Conservation (phyloP, 2,329 filamentous ascomycete species). For the Aschersonia sp. region DNA sequence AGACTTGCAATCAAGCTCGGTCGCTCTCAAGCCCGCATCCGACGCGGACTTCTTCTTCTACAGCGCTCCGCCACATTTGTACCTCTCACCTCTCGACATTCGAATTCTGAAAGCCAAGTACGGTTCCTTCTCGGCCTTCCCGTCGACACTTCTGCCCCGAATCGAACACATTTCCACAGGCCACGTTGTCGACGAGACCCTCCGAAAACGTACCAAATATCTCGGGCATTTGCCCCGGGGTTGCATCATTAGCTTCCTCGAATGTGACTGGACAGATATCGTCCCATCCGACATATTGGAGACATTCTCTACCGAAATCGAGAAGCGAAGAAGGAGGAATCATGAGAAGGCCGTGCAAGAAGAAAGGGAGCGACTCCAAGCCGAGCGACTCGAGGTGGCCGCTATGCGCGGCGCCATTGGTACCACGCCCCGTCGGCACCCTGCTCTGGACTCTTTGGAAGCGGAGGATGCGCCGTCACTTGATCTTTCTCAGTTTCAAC, state of each 20-base stretch:
- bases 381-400: slow-evolving; percentile 65
- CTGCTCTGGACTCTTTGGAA: slow-evolving; percentile 20
- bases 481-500: slow-evolving; percentile 50
- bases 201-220: slow-evolving; percentile 76
- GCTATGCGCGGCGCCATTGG: slow-evolving; percentile 41
- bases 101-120: slow-evolving; percentile 84
- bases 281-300: slow-evolving; percentile 63
- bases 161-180: slow-evolving; percentile 83
- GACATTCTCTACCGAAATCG: slow-evolving; percentile 62
- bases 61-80: slow-evolving; percentile 73
- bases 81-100: slow-evolving; percentile 81
- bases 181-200: slow-evolving; percentile 71
- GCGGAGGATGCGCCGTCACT: slow-evolving; percentile 24
- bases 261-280: slow-evolving; percentile 91
- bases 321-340: slow-evolving; percentile 60
- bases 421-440: slow-evolving; percentile 15
- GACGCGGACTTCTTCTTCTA: slow-evolving; percentile 68
- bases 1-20: slow-evolving; percentile 3
- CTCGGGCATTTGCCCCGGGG: slow-evolving; percentile 74
- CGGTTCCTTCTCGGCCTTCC: slow-evolving; percentile 68
- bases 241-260: slow-evolving; percentile 81
- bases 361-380: slow-evolving; percentile 69
- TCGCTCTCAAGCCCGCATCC: slow-evolving; percentile 11
- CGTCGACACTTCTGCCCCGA: slow-evolving; percentile 70
- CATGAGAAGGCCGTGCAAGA: slow-evolving; percentile 73